Base-by-base conservation (phyloP, 768 basidiomycete species). In the Nidularia pulvinata region DNA sequence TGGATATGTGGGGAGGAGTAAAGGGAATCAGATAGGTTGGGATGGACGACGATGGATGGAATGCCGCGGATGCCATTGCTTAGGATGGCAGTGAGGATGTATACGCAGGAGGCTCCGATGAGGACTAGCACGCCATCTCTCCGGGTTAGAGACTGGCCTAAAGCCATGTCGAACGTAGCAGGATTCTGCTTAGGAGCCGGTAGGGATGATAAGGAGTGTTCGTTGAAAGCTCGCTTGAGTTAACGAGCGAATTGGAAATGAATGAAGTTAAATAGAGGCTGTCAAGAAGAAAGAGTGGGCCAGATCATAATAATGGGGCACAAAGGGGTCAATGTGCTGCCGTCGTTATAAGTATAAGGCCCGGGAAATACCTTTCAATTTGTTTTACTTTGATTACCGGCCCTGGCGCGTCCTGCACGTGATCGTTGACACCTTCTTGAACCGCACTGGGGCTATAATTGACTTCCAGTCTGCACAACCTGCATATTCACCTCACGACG, bases 81-180 rank as follows among this genome's bases (percentile, higher is more conserved):
- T n/a, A 58, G 22, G 37, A 58, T 37, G 16, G 53, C 46, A 33
- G 53, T 53, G 30, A 60, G 52, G 9, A 60, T 48, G 49, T 62
- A 60, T 37, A 62, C 46, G 36, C 60, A 36, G 33, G 59, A 57
- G 33, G 61, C 61, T n/a, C 59, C 59, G 16, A 58, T 42, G 33
- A 60, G 53, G 16, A 60, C 54, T 22, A 62, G 54, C 11, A 62
- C 6, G 16, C 48, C 59, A 49, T 60, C 57, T 13, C 61, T 57
- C 33, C 61, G 56, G 37, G 52, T 49, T 11, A 57, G 16, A 10
- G 37, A 39, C 10, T 39, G 16, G 37, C 37, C 16, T 10, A 39
- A 16, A 39, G 16, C 16, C 37, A 39, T 39, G 19, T 19, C 19
- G 19, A 19, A 19, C 19, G 19, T 19, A 19, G 19, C 19, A 19